Percentiles rank a stretch among this genome's conserved stretches.
phyloP scores from a whole-genome alignment of 805 yeast genomes.

The Wickerhamiella kurtzmanii region DNA sequence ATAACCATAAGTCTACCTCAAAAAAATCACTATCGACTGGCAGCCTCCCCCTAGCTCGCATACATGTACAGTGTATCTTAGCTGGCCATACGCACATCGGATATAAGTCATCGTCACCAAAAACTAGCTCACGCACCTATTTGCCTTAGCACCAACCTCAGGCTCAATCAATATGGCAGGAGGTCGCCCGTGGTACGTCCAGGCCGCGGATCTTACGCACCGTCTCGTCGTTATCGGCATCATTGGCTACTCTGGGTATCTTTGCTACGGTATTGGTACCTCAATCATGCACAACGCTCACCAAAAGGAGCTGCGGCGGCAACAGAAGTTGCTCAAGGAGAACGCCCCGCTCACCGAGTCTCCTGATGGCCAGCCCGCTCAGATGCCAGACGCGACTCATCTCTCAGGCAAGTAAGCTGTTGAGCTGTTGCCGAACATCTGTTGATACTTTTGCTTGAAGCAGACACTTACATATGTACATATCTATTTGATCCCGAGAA shows the following conservation, averaged over 20 bases:
- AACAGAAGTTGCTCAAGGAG: constrained; percentile 8
- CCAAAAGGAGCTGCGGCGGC: constrained; percentile 5
- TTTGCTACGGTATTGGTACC: constrained; percentile 12
- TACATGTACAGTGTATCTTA: background rate
- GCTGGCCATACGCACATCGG: background rate
- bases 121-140: background rate
- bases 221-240: constrained; percentile 57
- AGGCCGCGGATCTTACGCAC: constrained; percentile 56
- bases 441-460: no score
- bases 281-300: constrained; percentile 11
- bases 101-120: background rate
- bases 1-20: no score
- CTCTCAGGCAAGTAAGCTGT: background rate
- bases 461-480: background rate
- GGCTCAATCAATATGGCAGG: no score
- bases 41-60: no score
- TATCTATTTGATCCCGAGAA: no score
- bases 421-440: no score
- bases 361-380: background rate
- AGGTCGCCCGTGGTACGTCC: constrained; percentile 57
- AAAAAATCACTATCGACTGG: no score
- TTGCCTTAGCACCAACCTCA: no score
- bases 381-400: background rate
- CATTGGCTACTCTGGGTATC: constrained; percentile 38
- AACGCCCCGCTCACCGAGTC: background rate